These are phyloP conservation scores for Aspergillus haitiensis DNA, from an alignment of 495 filamentous ascomycete species.

Conservation along the genomic window DNA sequence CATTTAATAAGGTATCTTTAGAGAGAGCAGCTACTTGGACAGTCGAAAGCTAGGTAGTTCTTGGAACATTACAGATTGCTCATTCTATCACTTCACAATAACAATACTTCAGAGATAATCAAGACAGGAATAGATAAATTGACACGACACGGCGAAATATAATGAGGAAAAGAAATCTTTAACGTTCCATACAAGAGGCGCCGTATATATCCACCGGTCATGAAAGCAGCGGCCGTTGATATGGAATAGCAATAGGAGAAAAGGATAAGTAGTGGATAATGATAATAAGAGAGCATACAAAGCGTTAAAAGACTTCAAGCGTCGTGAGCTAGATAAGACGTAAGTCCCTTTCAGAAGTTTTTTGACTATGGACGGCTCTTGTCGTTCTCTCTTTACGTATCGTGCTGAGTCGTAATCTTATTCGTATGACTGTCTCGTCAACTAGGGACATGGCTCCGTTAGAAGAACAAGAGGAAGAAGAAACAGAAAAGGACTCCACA, in stretches of 20 bases:
- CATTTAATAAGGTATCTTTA: too few species aligned
- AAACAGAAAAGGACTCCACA: conserved; percentile 31
- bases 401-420: conserved; percentile 28
- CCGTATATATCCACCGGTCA: not conserved
- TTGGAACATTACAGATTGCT: conserved; percentile 1
- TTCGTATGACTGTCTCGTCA: conserved; percentile 33
- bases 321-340: not conserved
- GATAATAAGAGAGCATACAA: not conserved
- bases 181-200: not conserved
- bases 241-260: not conserved
- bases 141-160: not conserved
- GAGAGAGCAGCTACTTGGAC: too few species aligned
- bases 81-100: conserved; percentile 4
- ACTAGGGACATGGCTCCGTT: conserved; percentile 28
- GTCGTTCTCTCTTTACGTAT: conserved; percentile 17
- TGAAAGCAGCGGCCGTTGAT: not conserved
- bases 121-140: conserved; percentile 2
- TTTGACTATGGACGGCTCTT: not conserved
- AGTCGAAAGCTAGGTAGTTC: not conserved
- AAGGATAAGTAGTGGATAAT: not conserved
- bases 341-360: not conserved
- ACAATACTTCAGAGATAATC: not conserved
- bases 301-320: not conserved
- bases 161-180: not conserved
- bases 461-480: conserved; percentile 30